phyloP scores from a whole-genome alignment of 768 basidiomycete genomes.

The Russula abietina region DNA sequence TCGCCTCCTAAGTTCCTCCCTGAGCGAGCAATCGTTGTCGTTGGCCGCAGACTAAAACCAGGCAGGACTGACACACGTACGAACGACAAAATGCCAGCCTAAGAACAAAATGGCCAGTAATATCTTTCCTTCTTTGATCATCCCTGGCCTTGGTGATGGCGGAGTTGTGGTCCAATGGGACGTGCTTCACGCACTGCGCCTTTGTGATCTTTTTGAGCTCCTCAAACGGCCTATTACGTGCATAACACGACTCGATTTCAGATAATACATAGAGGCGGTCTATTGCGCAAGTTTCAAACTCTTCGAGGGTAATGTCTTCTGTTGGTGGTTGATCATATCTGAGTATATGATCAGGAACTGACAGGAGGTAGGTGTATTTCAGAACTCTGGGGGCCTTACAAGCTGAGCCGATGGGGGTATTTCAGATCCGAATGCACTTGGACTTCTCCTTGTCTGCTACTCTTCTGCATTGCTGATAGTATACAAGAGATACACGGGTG shows the following conservation, averaged over 20 bases:
- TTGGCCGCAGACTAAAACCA: neutral
- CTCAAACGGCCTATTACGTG: slow-evolving; percentile 74
- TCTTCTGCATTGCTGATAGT: slow-evolving; percentile 21
- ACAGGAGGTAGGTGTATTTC: neutral
- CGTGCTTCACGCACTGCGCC: slow-evolving; percentile 64
- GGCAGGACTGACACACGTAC: slow-evolving; percentile 46
- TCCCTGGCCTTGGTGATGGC: slow-evolving; percentile 45
- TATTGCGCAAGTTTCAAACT: slow-evolving; percentile 89
- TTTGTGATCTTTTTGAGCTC: slow-evolving; percentile 63
- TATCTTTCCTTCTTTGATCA: slow-evolving; percentile 71
- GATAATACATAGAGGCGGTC: slow-evolving; percentile 82
- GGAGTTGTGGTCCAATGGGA: slow-evolving; percentile 61
- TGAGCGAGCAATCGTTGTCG: slow-evolving; percentile 30
- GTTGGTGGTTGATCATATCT: slow-evolving; percentile 86
- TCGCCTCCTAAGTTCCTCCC: slow-evolving; percentile 82
- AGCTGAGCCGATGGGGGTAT: slow-evolving; percentile 72
- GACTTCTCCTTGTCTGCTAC: slow-evolving; percentile 25
- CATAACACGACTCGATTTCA: slow-evolving; percentile 85
- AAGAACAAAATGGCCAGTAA: slow-evolving; percentile 89
- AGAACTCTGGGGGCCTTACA: slow-evolving; percentile 40
- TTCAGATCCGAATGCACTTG: slow-evolving; percentile 31
- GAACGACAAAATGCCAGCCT: slow-evolving; percentile 93
- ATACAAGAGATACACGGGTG: neutral
- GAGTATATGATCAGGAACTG: neutral
- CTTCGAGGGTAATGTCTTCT: slow-evolving; percentile 88